Base-by-base conservation (phyloP, 805 yeast species). In the Suhomyces sp. region DNA sequence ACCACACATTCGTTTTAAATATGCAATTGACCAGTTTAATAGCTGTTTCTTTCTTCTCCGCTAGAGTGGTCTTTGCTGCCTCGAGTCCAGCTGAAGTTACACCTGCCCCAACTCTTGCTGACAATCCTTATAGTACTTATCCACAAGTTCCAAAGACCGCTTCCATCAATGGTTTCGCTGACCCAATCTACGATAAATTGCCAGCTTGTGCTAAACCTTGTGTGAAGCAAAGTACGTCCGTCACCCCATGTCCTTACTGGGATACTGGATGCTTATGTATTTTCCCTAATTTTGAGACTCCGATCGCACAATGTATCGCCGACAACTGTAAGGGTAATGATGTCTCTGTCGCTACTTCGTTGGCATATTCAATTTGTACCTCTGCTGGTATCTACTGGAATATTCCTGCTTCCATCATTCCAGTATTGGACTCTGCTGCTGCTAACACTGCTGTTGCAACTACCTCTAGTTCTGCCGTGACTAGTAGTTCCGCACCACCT, bases 191-290 rank as follows among this genome's bases (percentile, higher is more conserved):
- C 31, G 23, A 27, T 8, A 7, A 12, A 6, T 17, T 25, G 8
- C 35, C 77, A 15, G 23, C 46, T 2, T 71, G 77, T 51, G 77
- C 76, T 21, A 37, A 52, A 31, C 40, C 52, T 3, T 71, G 77
- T 53, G 72, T 65, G 12, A 49, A 62, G 30, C 39, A 48, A 25
- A 48, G 56, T 17, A 58, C 65, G 10, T 52, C 56, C 20, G 67
- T 61, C 34, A 72, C 77, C 5, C 76, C 76, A 18, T 71, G 77
- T 43, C 77, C 77, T 29, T 68, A 70, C 50, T 70, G 75, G 75
- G 76, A 70, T 44, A 67, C 75, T 22, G 76, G 76, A 7, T 70
- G 76, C 40, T 58, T 70, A 30, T 70, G 76, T 49, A 70, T 69
- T 21, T 67, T 70, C 71, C 68, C 73, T 8, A 66, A 61, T 39